phyloP scores from a whole-genome alignment of 768 basidiomycete species.

The Lentinula guzmanii region DNA sequence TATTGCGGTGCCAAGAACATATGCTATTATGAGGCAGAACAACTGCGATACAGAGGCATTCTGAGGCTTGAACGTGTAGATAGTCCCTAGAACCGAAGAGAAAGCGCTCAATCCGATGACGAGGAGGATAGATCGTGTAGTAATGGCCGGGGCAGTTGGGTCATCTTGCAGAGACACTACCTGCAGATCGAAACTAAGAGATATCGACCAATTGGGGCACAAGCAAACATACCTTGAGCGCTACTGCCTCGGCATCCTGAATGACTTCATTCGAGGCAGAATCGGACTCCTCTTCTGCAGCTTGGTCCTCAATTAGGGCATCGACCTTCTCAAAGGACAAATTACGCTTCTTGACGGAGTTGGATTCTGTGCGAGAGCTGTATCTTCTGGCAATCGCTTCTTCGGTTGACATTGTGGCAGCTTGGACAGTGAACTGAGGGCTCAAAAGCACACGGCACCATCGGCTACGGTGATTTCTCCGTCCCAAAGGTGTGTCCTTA shows the following conservation, averaged over 20 bases:
- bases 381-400: not conserved
- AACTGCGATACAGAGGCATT: constrained; percentile 49
- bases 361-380: not conserved
- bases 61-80: constrained; percentile 35
- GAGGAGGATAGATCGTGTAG: constrained; percentile 43
- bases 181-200: constrained; percentile 15
- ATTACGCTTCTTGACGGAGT: not conserved
- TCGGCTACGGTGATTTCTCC: too few relatives aligned
- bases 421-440: too few relatives aligned
- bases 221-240: constrained; percentile 25
- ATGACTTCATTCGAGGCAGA: constrained; percentile 17
- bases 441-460: too few relatives aligned
- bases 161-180: constrained; percentile 45
- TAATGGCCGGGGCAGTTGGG: constrained; percentile 37
- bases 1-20: constrained; percentile 46
- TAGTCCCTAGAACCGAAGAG: constrained; percentile 30
- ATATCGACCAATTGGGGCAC: not conserved
- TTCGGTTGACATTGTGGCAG: not conserved
- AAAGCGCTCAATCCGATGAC: constrained; percentile 45
- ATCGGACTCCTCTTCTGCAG: not conserved
- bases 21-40: constrained; percentile 51
- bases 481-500: too few relatives aligned
- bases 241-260: constrained; percentile 38
- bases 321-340: not conserved
- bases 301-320: not conserved